Base-by-base conservation (phyloP, 2,329 filamentous ascomycete species). In the Aureobasidium sp. region DNA sequence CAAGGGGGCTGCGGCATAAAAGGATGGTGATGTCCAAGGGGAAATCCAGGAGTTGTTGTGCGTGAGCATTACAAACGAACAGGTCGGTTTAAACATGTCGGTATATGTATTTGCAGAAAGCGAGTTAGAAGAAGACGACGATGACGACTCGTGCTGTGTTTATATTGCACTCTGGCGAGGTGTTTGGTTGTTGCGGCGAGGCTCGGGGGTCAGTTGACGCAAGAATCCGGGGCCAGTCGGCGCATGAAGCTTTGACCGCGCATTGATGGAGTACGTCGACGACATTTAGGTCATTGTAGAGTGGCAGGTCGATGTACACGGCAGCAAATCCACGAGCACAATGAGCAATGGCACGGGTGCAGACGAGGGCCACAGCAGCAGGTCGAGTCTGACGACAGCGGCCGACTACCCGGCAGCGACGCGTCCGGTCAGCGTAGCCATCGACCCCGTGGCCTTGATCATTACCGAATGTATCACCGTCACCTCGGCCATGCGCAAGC, bases 381-480 rank as follows among this genome's bases (percentile, higher is more conserved):
- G 42, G 24, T 33, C 40, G 31, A 60, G 39, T 48, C 37, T 31
- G 48, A 45, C 31, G 48, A 29, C 47, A 8, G 48, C 29, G 24
- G 58, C 12, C 22, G 58, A 62, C 52, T 52, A 40, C 42, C 19
- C 56, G 5, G 47, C 33, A 40, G 42, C 57, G 14, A 31, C 53
- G 29, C 61, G 61, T n/a, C 53, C 63, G 19, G 60, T 71, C 27
- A 68, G 66, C 22, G 72, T 74, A 33, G 72, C 72, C 49, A 73
- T 74, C 52, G 71, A 74, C 64, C 72, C 72, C 6, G 70, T 73
- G 37, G 70, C 72, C 53, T 80, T 99, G 69, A 91, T 99, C 67
- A 96, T 96, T 66, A 96, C 93, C 76, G 94, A 99, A 86, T 99
- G 94, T 76, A 97, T 97, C 72, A 93, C 92, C 49, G 93, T 99